A percentile compares a stretch with the other conserved stretches of the same genome.
phyloP scores from a whole-genome alignment of 345 rosid genomes.

The Pelargonium nanum region DNA sequence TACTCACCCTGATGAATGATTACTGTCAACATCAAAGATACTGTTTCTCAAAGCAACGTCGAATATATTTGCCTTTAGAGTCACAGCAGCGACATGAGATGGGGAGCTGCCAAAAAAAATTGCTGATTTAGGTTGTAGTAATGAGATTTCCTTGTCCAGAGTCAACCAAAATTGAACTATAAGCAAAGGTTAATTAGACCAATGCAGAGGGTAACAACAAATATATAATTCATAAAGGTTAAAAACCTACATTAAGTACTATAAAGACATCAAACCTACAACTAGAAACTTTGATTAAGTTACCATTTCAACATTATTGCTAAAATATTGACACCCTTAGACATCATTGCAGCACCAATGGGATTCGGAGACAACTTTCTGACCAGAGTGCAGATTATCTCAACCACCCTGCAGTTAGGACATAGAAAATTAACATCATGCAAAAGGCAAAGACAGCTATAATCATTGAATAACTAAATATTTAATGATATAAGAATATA shows the following conservation, averaged over 20 bases:
- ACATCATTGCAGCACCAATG: conserved; percentile 49
- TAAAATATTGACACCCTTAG: conserved; percentile 62
- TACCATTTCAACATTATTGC: conserved; percentile 75
- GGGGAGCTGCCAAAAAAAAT: conserved; percentile 48
- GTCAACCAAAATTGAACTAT: neutral
- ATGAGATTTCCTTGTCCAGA: neutral
- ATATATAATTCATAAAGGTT: neutral
- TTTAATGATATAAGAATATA: conserved; percentile 1
- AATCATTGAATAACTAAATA: neutral
- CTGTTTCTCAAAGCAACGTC: conserved; percentile 44
- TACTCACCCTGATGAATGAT: conserved; percentile 50
- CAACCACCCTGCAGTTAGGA: conserved; percentile 53
- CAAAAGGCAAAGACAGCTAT: conserved; percentile 4
- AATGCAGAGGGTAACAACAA: neutral
- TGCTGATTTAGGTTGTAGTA: neutral
- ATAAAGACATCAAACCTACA: neutral
- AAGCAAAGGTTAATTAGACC: neutral
- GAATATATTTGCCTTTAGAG: conserved; percentile 52
- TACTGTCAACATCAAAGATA: conserved; percentile 29
- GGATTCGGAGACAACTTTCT: conserved; percentile 49
- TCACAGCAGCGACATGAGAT: conserved; percentile 48
- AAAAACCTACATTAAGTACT: too few relatives aligned
- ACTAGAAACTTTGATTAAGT: conserved; percentile 4
- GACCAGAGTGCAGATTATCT: conserved; percentile 54
- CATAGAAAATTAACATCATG: conserved; percentile 11